phyloP scores from a whole-genome alignment of 768 basidiomycete species.

The Tephrocybe sp. region DNA sequence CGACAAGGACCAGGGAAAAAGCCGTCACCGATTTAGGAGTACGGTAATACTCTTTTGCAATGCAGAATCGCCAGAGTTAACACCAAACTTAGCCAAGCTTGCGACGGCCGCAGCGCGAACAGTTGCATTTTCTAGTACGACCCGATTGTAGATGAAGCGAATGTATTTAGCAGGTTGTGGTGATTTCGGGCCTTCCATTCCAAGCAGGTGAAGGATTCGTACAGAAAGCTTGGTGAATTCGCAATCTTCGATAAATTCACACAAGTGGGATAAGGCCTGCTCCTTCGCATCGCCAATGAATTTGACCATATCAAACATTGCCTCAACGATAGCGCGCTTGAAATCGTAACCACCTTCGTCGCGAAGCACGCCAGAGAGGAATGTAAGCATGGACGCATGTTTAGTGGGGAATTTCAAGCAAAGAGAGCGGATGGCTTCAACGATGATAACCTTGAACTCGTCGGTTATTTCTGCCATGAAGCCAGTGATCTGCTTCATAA shows the following conservation, averaged over 20 bases:
- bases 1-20: not conserved
- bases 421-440: conserved; percentile 95
- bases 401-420: conserved; percentile 99
- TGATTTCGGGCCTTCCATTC: conserved; percentile 93
- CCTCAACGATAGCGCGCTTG: conserved; percentile 98
- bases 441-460: conserved; percentile 99
- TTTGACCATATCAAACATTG: conserved; percentile 99
- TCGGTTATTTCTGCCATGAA: conserved; percentile 99
- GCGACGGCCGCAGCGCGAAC: conserved; percentile 96
- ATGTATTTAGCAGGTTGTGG: conserved; percentile 98
- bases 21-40: conserved; percentile 71
- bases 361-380: conserved; percentile 93
- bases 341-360: conserved; percentile 99
- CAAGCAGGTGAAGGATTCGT: conserved; percentile 91
- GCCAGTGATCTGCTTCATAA: conserved; percentile 98
- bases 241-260: conserved; percentile 99
- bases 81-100: conserved; percentile 94
- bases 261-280: conserved; percentile 94
- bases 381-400: conserved; percentile 94
- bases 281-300: conserved; percentile 95
- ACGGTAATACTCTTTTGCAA: conserved; percentile 87
- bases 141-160: conserved; percentile 99
- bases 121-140: conserved; percentile 96
- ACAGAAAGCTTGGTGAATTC: conserved; percentile 99
- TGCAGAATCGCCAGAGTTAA: conserved; percentile 75